Base-by-base conservation (phyloP, 345 rosid genomes). In the Populus davidiana region DNA sequence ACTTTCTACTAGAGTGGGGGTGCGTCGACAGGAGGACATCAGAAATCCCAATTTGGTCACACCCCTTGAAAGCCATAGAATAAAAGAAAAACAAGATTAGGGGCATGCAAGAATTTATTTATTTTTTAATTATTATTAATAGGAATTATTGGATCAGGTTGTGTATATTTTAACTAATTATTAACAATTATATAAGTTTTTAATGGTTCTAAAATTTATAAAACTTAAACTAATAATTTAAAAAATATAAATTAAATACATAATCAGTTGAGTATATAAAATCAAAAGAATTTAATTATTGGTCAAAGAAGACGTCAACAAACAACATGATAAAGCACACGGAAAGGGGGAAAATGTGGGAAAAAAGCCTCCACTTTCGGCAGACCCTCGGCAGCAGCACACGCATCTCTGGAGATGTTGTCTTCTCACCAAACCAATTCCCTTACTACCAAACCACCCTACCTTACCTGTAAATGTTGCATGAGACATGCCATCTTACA, bases 401-500 rank as follows among this genome's bases (percentile, higher is more conserved):
- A 49, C 36, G 36, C 12, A 50, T 50, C 82, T 77, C 35, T 67
- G 77, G 41, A 69, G 85, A 83, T 70, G 89, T 77, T 84, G 80
- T 80, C 90, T 81, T 77, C 87, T 84, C 69, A 83, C 91, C 93
- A 77, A 86, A 88, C 87, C 75, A 43, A 77, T 33, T 67, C 70
- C 80, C 83, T 81, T 70, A 73, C 84, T 43, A 84, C 85, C 86
- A 87, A 85, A 86, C 83, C 71, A 59, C 64, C 73, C 41, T 67
- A 39, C 64, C 73, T 56, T 67, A 39, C 82, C 78, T 66, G 67
- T 82, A 25, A 25, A n/a, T n/a, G 11, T 17, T 50, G 31, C 21
- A 5, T 7, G 7, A 5, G 6, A 39, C 6, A 16, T 12, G 16
- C 47, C 50, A 27, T 31, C 68, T 62, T 39, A 25, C 39, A n/a